These are phyloP conservation scores for Colletotrichum navitas DNA, from an alignment of 2,329 filamentous ascomycete species.

Conservation along the genomic window DNA sequence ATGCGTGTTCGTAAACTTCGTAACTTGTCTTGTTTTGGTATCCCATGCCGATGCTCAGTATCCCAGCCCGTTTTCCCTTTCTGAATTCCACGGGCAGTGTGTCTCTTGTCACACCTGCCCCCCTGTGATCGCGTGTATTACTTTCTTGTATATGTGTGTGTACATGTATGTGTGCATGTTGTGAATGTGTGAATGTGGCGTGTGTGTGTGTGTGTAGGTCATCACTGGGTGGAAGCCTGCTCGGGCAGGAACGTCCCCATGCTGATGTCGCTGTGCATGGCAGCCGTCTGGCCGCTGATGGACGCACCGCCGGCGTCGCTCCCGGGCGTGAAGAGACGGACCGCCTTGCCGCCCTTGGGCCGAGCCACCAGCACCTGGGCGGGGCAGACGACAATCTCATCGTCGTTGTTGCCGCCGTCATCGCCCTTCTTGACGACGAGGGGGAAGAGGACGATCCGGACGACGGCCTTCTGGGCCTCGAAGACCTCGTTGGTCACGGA, in stretches of 20 bases:
- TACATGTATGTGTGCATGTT: background rate
- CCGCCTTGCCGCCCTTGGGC: conserved; percentile 55
- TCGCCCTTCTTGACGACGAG: conserved; percentile 96
- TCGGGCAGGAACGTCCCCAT: conserved; percentile 47
- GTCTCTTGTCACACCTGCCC: background rate
- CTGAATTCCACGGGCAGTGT: background rate
- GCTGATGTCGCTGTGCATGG: conserved; percentile 52
- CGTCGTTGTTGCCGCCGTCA: conserved; percentile 86
- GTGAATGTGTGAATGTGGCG: background rate
- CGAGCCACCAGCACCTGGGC: conserved; percentile 89
- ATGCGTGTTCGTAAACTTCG: conserved; percentile 20
- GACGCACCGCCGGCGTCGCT: conserved; percentile 66
- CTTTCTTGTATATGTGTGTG: background rate
- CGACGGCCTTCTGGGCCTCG: conserved; percentile 79
- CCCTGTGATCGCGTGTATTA: background rate
- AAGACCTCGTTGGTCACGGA: conserved; percentile 79
- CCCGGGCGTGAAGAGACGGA: conserved; percentile 59
- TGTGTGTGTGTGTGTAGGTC: background rate
- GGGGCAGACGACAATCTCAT: conserved; percentile 95
- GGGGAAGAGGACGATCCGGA: conserved; percentile 94
- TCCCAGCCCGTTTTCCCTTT: background rate
- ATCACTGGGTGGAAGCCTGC: conserved; percentile 45
- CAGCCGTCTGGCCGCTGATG: conserved; percentile 51
- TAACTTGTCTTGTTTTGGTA: conserved; percentile 9
- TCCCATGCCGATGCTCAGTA: conserved; percentile 12